Percentiles rank a stretch among this genome's conserved stretches.
These are phyloP conservation scores for Skeletonema marinoi DNA, from an alignment of 108 stramenopile genomes.

Conservation along the genomic window DNA sequence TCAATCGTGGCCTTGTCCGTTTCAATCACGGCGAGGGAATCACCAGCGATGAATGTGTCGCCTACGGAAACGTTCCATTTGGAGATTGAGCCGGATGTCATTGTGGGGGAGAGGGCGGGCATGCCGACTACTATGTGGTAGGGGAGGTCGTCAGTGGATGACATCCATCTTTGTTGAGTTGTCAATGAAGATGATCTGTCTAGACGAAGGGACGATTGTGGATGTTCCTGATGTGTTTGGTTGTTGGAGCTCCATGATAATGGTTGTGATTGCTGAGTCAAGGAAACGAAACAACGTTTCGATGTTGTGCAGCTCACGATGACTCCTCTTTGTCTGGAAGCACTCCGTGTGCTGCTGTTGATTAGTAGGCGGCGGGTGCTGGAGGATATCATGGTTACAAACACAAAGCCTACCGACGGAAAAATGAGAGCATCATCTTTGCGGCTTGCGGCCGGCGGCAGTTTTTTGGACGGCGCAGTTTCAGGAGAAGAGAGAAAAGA, in stretches of 20 bases:
- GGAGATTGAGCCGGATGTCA: conserved; percentile 68
- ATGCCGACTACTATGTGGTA: conserved; percentile 72
- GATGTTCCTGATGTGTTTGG: neutral
- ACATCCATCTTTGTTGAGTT: conserved; percentile 5
- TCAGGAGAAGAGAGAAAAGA: too few species aligned
- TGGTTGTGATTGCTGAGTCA: conserved; percentile 1
- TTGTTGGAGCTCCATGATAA: neutral
- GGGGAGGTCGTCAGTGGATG: conserved; percentile 38
- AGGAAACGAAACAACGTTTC: conserved; percentile 7
- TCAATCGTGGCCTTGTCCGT: conserved; percentile 93
- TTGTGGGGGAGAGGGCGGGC: conserved; percentile 96
- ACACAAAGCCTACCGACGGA: too few species aligned
- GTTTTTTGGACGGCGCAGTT: too few species aligned
- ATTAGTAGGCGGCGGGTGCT: neutral
- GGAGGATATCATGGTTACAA: neutral
- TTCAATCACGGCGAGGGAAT: conserved; percentile 78
- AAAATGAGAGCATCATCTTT: too few species aligned
- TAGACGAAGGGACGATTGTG: neutral
- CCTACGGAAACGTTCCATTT: conserved; percentile 69
- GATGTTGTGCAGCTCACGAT: neutral
- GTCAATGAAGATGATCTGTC: neutral
- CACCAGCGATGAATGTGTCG: conserved; percentile 69
- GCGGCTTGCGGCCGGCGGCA: too few species aligned
- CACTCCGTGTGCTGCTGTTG: neutral
- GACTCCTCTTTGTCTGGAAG: neutral